A percentile compares a stretch with the other conserved stretches of the same genome.
Conservation (phyloP, 768 basidiomycete genomes). For the Boletus rubescentipes region DNA sequence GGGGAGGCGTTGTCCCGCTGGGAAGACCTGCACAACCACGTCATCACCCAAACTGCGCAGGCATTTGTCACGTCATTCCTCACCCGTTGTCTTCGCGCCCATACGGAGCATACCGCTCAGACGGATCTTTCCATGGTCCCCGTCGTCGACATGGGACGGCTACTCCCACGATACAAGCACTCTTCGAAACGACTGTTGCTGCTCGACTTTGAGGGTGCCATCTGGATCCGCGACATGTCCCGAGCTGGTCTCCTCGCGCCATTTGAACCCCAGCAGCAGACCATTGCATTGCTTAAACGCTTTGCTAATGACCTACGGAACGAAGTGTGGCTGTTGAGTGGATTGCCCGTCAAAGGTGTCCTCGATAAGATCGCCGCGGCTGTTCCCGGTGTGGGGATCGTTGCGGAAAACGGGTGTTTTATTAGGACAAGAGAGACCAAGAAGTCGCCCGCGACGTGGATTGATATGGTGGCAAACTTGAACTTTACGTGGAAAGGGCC, state of each 20-base stretch:
- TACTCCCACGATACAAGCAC: constrained; percentile 69
- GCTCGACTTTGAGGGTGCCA: constrained; percentile 75
- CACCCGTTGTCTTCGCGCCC: constrained; percentile 67
- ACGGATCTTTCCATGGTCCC: constrained; percentile 36
- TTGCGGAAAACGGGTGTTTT: constrained; percentile 90
- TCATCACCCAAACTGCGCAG: constrained; percentile 84
- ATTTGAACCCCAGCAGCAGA: constrained; percentile 40
- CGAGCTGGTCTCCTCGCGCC: constrained; percentile 42
- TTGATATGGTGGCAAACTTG: constrained; percentile 76
- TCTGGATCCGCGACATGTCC: constrained; percentile 67
- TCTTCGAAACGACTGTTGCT: constrained; percentile 65
- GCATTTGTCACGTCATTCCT: constrained; percentile 80
- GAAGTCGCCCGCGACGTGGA: constrained; percentile 50
- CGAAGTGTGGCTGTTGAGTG: constrained; percentile 82
- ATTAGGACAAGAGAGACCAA: constrained; percentile 52
- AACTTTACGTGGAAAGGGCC: constrained; percentile 80
- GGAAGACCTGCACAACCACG: constrained; percentile 86
- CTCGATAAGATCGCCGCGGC: constrained; percentile 61
- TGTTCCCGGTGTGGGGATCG: constrained; percentile 71
- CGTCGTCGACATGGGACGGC: constrained; percentile 41
- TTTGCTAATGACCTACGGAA: constrained; percentile 66
- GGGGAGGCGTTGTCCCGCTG: constrained; percentile 73
- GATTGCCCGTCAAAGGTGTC: constrained; percentile 60
- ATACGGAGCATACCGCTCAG: constrained; percentile 58
- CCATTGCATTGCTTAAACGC: constrained; percentile 50